Conservation (phyloP, 441 rosid species). For the Codiaeum variegatum region DNA sequence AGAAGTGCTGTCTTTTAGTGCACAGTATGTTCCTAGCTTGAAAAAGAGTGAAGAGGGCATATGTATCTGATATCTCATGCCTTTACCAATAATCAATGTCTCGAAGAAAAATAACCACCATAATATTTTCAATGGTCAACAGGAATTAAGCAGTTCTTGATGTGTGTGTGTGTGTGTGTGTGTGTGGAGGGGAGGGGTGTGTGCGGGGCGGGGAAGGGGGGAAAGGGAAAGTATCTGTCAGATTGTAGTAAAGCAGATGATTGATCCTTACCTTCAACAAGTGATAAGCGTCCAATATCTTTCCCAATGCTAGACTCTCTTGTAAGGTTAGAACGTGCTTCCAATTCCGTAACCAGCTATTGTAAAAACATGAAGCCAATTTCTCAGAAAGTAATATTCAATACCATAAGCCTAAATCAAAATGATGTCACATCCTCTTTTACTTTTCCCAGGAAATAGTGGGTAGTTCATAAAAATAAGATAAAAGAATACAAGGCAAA, state of each 20-base stretch:
- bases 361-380: constrained; percentile 37
- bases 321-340: constrained; percentile 46
- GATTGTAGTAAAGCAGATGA: not conserved
- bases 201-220: too few relatives aligned
- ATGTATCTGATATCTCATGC: not conserved
- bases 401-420: constrained; percentile 9
- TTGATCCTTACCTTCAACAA: constrained; percentile 47
- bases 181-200: too few relatives aligned
- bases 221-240: constrained; percentile 9
- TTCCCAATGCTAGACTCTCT: constrained; percentile 41
- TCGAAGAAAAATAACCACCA: not conserved
- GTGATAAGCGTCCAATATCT: constrained; percentile 29
- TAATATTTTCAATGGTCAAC: not conserved
- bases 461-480: not conserved
- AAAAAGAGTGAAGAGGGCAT: not conserved
- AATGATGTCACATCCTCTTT: constrained; percentile 9
- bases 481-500: not conserved
- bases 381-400: constrained; percentile 18
- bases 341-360: constrained; percentile 70
- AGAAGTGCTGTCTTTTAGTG: not conserved
- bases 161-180: too few relatives aligned
- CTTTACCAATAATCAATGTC: not conserved
- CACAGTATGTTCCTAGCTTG: not conserved
- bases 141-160: not conserved
- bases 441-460: not conserved